Percentiles rank a stretch among this genome's conserved stretches.
These are phyloP conservation scores for Phanerochaete sordida DNA, from an alignment of 768 basidiomycete genomes.

Conservation along the genomic window DNA sequence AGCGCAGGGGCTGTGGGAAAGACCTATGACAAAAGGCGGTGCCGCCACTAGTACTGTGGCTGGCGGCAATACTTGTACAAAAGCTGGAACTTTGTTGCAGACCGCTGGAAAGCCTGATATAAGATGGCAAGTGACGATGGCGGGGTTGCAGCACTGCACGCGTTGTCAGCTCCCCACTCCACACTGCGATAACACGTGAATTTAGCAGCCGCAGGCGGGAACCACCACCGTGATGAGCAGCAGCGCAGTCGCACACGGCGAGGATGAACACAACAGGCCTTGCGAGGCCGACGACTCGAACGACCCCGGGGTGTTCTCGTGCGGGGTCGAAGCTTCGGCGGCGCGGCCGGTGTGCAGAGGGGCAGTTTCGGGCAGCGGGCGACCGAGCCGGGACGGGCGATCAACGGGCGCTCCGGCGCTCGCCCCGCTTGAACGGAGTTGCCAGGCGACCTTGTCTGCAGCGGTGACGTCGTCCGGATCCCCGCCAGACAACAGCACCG, in stretches of 20 bases:
- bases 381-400: neutral
- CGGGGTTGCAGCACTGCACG: no score
- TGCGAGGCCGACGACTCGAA: neutral
- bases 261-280: no score
- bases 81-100: neutral
- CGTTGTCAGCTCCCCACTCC: no score
- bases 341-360: neutral
- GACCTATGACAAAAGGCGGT: neutral
- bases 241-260: no score
- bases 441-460: slow-evolving; percentile 1
- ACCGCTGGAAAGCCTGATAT: neutral
- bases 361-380: neutral
- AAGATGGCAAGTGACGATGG: neutral
- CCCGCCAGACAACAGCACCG: neutral
- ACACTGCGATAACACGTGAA: no score
- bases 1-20: neutral
- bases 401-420: neutral
- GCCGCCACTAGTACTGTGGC: no score
- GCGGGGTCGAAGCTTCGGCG: neutral
- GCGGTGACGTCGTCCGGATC: neutral
- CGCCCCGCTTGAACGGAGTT: neutral
- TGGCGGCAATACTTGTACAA: no score
- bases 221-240: no score
- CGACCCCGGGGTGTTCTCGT: neutral
- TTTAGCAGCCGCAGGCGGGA: no score